Evolutionary conservation across 192 early-diverging fungal species (phyloP), one percentile per base, ranked within the genome.

Genomic region (Coemansia sp.): DNA sequence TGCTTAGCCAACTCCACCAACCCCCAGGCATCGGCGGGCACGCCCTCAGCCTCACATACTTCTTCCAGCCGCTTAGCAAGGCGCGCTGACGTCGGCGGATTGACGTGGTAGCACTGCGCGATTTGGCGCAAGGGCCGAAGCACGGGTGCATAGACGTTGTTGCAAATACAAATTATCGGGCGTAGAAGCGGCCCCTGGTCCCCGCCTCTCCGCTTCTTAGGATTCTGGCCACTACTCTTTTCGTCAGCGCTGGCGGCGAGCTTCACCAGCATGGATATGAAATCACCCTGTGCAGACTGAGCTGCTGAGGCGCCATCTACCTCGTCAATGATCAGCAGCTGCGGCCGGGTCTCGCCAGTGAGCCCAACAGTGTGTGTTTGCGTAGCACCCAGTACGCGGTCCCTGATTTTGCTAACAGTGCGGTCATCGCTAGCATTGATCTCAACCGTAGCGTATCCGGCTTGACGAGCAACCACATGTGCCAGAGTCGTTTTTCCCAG

Each of bases 151-250:
- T 93, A 99, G 58, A 84, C 89, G 76, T 97, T 95, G 75, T 99
- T 99, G 86, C 97, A 99, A 62, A 99, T 96, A 73, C 95, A 99
- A 37, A 99, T 97, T 55, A 99, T 95, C 46, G 97, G 97, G 5
- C 95, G 84, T 55, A 92, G 76, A 20, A 96, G 81, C 6, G 87
- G 87, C 5, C 66, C 66, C 39, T 35, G 62, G 18, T 67, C 65
- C 11, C 59, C 59, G 8, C 53, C 23, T 61, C 58, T 33, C 39
- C 66, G 51, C 65, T 63, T 61, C 20, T 24, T 38, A 10, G 31
- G 31, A 11, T 9, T 8, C 26, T 10, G 51, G 16, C 28, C 26
- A 14, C 10, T 8, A 13, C 31, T 14, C 51, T 58, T 38, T 16
- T 28, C 50, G 34, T 39, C 69, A 48, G 58, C 34, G 21, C 34